phyloP scores from a whole-genome alignment of 805 yeast species.

The Starmerella bombicola region DNA sequence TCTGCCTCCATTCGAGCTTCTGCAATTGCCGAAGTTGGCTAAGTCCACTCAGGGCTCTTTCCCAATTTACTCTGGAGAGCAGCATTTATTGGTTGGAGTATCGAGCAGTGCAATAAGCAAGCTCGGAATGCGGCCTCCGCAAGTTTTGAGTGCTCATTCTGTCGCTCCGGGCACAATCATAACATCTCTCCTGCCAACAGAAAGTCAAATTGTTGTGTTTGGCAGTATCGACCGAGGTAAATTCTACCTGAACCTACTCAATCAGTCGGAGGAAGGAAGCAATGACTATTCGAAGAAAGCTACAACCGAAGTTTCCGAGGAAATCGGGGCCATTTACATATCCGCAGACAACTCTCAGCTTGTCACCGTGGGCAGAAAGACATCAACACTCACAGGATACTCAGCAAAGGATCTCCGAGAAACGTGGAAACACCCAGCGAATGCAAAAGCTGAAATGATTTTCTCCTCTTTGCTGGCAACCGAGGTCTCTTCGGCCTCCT shows the following conservation, averaged over 20 bases:
- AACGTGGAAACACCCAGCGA: neutral
- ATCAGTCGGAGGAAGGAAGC: neutral
- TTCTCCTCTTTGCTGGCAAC: neutral
- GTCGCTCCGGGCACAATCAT: constrained; percentile 27
- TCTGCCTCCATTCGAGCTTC: constrained; percentile 22
- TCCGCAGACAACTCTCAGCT: neutral
- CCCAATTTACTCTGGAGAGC: constrained; percentile 10
- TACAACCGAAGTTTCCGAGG: constrained; percentile 4
- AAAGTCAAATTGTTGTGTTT: constrained; percentile 14
- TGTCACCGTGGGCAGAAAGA: constrained; percentile 2
- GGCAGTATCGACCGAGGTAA: constrained; percentile 26
- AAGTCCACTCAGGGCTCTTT: neutral
- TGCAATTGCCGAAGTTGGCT: constrained; percentile 20
- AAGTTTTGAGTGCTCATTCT: constrained; percentile 26
- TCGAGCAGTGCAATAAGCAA: constrained; percentile 25
- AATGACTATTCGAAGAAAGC: constrained; percentile 1
- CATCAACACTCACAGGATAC: neutral
- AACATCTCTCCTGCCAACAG: constrained; percentile 20
- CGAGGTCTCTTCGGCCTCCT: neutral
- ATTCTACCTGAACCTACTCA: constrained; percentile 15
- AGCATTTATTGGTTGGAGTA: constrained; percentile 23
- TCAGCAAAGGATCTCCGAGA: neutral
- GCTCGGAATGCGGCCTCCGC: constrained; percentile 27
- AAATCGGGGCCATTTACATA: constrained; percentile 8
- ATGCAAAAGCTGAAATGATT: neutral